A percentile compares a stretch with the other conserved stretches of the same genome.
These are phyloP conservation scores for Pleurotus djamor DNA, from an alignment of 768 basidiomycete genomes.

Conservation along the genomic window DNA sequence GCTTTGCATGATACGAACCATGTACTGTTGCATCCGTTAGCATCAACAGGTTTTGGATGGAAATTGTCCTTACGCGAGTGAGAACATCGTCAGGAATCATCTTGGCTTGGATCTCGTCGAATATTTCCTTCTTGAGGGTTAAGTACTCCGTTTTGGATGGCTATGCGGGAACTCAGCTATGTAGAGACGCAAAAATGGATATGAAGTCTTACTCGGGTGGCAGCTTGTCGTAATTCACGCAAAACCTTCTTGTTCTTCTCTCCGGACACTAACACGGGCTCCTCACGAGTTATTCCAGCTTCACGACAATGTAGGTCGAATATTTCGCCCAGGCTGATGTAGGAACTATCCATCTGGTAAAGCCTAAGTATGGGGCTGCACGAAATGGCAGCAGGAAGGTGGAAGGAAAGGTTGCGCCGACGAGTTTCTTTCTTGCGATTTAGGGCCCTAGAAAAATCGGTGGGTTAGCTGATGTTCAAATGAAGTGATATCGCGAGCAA, in stretches of 20 bases:
- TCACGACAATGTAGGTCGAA: slow-evolving; percentile 87
- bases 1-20: slow-evolving; percentile 81
- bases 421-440: slow-evolving; percentile 88
- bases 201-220: slow-evolving; percentile 35
- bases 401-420: slow-evolving; percentile 89
- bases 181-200: neutral
- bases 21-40: slow-evolving; percentile 57
- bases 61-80: slow-evolving; percentile 56
- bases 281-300: slow-evolving; percentile 76
- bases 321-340: slow-evolving; percentile 88
- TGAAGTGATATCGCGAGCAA: slow-evolving; percentile 14
- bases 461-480: neutral
- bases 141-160: slow-evolving; percentile 64
- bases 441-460: slow-evolving; percentile 55
- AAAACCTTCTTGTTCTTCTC: slow-evolving; percentile 80
- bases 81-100: slow-evolving; percentile 89
- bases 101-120: slow-evolving; percentile 86
- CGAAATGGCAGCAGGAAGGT: slow-evolving; percentile 85
- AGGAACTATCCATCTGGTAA: slow-evolving; percentile 89
- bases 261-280: slow-evolving; percentile 81
- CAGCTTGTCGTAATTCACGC: slow-evolving; percentile 52
- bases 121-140: slow-evolving; percentile 76
- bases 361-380: slow-evolving; percentile 82
- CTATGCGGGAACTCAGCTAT: slow-evolving; percentile 26
- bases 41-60: neutral